A percentile compares a stretch with the other conserved stretches of the same genome.
Conservation (phyloP, 306 rosid genomes). For the Dalbergia oliveri region DNA sequence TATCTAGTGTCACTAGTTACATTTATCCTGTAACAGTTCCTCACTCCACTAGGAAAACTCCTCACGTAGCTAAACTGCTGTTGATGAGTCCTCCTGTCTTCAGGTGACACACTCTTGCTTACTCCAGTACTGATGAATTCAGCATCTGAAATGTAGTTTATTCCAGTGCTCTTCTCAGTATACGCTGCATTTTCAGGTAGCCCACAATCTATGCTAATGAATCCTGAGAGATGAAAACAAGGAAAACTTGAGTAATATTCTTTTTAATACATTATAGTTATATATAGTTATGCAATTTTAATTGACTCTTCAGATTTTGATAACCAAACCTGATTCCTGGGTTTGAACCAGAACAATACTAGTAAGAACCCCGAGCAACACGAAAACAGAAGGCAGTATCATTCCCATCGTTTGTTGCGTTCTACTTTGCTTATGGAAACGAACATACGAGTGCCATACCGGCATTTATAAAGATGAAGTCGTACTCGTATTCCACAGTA, state of each 20-base stretch:
- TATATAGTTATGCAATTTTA: too few relatives aligned
- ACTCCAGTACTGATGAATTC: constrained; percentile 50
- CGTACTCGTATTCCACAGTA: too few relatives aligned
- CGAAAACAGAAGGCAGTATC: too few relatives aligned
- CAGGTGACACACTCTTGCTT: constrained; percentile 8
- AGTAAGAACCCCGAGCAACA: too few relatives aligned
- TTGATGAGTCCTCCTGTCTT: background rate
- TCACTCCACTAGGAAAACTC: constrained; percentile 58
- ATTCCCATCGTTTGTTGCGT: background rate
- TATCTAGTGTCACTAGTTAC: constrained; percentile 40
- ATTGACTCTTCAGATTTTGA: too few relatives aligned
- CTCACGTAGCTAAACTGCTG: constrained; percentile 39
- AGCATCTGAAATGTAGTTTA: constrained; percentile 58
- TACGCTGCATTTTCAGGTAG: background rate
- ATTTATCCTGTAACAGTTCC: constrained; percentile 62
- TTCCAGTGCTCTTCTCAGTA: background rate
- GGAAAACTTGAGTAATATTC: too few relatives aligned
- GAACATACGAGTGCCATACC: too few relatives aligned
- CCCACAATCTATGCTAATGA: constrained; percentile 53
- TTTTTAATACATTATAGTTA: too few relatives aligned
- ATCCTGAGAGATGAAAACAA: constrained; percentile 38
- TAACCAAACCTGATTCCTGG: too few relatives aligned
- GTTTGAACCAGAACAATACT: too few relatives aligned
- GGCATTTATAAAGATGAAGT: too few relatives aligned
- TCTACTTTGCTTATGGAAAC: background rate